Conservation (phyloP, 1,139 yeast species). For the Chernovozyma sophiae-reginae region DNA sequence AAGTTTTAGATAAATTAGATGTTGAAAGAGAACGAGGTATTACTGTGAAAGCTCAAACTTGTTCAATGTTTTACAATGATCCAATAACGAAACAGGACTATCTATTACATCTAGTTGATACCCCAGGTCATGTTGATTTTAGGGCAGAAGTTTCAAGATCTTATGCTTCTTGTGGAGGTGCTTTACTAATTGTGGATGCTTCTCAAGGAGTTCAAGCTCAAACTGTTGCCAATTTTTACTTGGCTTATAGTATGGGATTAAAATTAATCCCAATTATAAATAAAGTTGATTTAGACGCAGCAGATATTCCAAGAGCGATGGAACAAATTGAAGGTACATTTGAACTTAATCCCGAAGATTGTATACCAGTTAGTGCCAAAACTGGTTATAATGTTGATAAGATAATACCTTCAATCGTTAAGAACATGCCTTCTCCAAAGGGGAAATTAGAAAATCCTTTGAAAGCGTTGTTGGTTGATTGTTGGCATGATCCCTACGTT, state of each 20-base stretch:
- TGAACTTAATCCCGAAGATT: slow-evolving; percentile 70
- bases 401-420: slow-evolving; percentile 75
- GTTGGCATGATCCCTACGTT: slow-evolving; percentile 92
- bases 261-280: slow-evolving; percentile 85
- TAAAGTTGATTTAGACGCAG: slow-evolving; percentile 86
- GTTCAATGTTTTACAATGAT: slow-evolving; percentile 82
- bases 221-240: slow-evolving; percentile 90
- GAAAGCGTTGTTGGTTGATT: slow-evolving; percentile 81
- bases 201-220: slow-evolving; percentile 97
- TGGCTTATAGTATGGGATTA: slow-evolving; percentile 83
- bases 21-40: slow-evolving; percentile 96
- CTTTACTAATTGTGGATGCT: slow-evolving; percentile 85
- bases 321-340: slow-evolving; percentile 83
- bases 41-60: slow-evolving; percentile 95
- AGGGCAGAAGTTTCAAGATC: slow-evolving; percentile 90
- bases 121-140: slow-evolving; percentile 98
- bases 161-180: slow-evolving; percentile 96
- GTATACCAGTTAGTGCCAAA: slow-evolving; percentile 87
- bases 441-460: slow-evolving; percentile 57
- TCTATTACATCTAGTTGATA: slow-evolving; percentile 84
- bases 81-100: slow-evolving; percentile 60
- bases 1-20: slow-evolving; percentile 84
- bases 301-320: slow-evolving; percentile 75
- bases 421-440: slow-evolving; percentile 67
- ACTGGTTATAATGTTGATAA: slow-evolving; percentile 77